Evolutionary conservation across 208 protist species (phyloP), one percentile per base, ranked within the genome.

Genomic region (Acanthamoeba lenticulata): DNA sequence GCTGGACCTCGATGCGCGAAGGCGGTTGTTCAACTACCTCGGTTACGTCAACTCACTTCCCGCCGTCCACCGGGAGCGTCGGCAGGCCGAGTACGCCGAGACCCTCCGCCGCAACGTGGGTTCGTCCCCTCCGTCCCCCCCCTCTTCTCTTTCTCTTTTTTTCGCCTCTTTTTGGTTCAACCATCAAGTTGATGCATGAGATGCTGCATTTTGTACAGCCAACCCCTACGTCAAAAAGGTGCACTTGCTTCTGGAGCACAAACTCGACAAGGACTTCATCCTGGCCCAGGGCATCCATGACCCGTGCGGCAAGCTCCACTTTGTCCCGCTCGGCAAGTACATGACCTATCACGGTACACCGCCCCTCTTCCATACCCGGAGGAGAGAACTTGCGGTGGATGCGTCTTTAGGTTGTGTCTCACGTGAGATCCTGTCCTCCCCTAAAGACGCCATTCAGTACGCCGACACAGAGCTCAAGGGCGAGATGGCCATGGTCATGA

Each of bases 401-500:
- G 7, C 57, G 57, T 27, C 3, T 7, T 65, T 27, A 27, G 3
- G 29, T 13, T 24, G 29, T 44, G 27, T 32, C 15, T 55, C 74
- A 49, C 13, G 34, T n/a, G n/a, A n/a, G n/a, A n/a, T n/a, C n/a
- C 24, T 17, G 24, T 83, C 38, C 13, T 0, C 13, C 38, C 4
- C 3, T 52, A 21, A 34, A 83, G 74, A 83, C 38, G 74, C 74
- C 0, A 83, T 83, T 32, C 40, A 52, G 49, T 83, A 52, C 29
- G 74, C 74, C 36, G 29, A 83, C 74, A 40, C 45, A 17, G 1
- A 52, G 4, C 74, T 83, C 24, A 29, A 34, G 42, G 74, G 74
- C 17, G 74, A 83, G 40, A 83, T 83, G 74, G 11, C 13, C 38
- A 83, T 83, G 74, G 49, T 83, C 74, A 44, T 83, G 74, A 83